A percentile compares a stretch with the other conserved stretches of the same genome.
Conservation (phyloP, 1,284 basidiomycete genomes). For the Sporisorium reilianum region DNA sequence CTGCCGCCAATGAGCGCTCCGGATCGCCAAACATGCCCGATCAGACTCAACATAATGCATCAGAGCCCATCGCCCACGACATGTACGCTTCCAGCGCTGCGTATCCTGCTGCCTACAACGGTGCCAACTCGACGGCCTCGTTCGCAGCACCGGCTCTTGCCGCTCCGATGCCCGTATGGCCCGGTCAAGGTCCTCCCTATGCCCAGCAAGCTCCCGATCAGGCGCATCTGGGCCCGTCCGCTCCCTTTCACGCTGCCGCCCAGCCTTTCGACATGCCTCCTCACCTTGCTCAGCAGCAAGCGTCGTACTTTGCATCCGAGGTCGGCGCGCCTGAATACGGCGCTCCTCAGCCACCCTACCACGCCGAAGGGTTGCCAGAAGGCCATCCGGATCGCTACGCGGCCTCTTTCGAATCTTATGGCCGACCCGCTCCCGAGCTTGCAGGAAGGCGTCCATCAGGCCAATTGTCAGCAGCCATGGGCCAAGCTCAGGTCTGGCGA, state of each 20-base stretch:
- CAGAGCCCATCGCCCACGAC: conserved; percentile 5
- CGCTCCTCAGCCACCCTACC: conserved; percentile 12
- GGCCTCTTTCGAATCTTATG: conserved; percentile 21
- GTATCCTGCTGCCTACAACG: conserved; percentile 19
- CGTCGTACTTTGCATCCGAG: conserved; percentile 25
- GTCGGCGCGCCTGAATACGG: conserved; percentile 9
- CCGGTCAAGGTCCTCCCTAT: conserved; percentile 20
- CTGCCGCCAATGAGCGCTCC: conserved; percentile 16
- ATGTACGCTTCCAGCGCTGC: conserved; percentile 12
- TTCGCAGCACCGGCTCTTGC: conserved; percentile 16
- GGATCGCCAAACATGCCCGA: conserved; percentile 15
- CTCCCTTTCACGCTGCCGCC: conserved; percentile 4
- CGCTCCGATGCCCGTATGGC: conserved; percentile 15
- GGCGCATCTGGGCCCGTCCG: conserved; percentile 1
- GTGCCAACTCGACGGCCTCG: conserved; percentile 3
- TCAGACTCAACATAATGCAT: neutral
- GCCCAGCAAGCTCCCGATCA: conserved; percentile 17
- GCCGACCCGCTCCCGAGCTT: conserved; percentile 11
- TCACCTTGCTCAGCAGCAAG: conserved; percentile 23
- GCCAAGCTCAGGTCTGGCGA: conserved; percentile 24
- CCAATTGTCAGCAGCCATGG: conserved; percentile 7
- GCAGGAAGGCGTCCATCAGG: conserved; percentile 24
- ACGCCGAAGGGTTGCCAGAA: conserved; percentile 13
- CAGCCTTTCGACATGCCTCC: conserved; percentile 23
- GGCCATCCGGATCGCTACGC: conserved; percentile 30